Conservation (phyloP, 148 eudicot genomes). For the Amaranthus palmeri region DNA sequence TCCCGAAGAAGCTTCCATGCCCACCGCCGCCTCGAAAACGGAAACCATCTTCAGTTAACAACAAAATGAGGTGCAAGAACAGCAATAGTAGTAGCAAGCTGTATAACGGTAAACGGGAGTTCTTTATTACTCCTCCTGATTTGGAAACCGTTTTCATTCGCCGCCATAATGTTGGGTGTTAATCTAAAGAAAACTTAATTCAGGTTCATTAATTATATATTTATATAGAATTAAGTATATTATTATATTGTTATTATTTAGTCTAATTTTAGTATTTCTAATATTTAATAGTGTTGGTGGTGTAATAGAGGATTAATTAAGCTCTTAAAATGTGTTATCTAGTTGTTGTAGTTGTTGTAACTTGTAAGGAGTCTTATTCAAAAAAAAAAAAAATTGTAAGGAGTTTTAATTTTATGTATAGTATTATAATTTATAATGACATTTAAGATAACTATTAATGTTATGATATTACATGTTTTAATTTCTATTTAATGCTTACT, state of each 20-base stretch:
- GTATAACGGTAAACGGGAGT: conserved; percentile 19
- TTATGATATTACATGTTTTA: not conserved
- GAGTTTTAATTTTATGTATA: conserved; percentile 3
- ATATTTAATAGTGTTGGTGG: not conserved
- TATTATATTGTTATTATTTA: not conserved
- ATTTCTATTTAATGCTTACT: too few relatives aligned
- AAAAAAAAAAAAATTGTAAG: not conserved
- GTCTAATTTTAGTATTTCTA: not conserved
- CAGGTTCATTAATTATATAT: not conserved
- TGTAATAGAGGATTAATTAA: not conserved
- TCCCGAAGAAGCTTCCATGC: conserved; percentile 22
- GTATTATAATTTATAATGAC: not conserved
- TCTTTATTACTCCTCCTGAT: conserved; percentile 29
- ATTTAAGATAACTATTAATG: not conserved
- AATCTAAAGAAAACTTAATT: not conserved
- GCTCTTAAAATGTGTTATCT: too few relatives aligned
- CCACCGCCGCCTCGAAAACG: conserved; percentile 31
- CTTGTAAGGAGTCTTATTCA: too few relatives aligned
- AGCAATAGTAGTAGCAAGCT: not conserved
- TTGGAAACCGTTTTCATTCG: conserved; percentile 31
- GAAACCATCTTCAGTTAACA: not conserved
- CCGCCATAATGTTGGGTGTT: conserved; percentile 22
- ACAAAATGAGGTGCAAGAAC: not conserved
- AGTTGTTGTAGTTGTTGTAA: too few relatives aligned
- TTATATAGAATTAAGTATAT: not conserved